A percentile compares a stretch with the other conserved stretches of the same genome.
phyloP scores from a whole-genome alignment of 1,284 basidiomycete genomes.

The Cryptococcus sp. region DNA sequence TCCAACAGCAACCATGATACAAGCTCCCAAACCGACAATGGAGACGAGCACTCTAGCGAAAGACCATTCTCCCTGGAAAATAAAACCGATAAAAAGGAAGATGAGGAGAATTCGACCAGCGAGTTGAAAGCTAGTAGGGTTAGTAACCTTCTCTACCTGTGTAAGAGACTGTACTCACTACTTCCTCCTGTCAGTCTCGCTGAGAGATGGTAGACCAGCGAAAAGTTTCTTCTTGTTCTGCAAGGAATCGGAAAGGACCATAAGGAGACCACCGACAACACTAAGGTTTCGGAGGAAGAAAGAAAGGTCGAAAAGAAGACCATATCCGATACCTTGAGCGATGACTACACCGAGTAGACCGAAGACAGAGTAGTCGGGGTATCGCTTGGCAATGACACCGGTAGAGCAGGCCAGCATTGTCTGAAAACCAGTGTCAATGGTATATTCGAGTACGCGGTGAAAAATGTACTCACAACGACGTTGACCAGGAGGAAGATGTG shows the following conservation, averaged over 20 bases:
- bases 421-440: constrained; percentile 49
- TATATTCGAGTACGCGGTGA: background rate
- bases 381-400: constrained; percentile 79
- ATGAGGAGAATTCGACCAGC: constrained; percentile 95
- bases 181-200: constrained; percentile 95
- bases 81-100: constrained; percentile 98
- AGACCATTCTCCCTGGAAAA: constrained; percentile 88
- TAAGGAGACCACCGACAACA: constrained; percentile 87
- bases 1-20: constrained; percentile 93
- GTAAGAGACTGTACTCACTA: constrained; percentile 61
- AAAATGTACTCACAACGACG: constrained; percentile 69
- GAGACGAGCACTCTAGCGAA: constrained; percentile 80
- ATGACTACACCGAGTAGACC: constrained; percentile 88
- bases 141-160: background rate
- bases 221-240: constrained; percentile 80
- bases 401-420: constrained; percentile 85
- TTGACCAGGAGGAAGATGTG: constrained; percentile 90
- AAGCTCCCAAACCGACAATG: constrained; percentile 82
- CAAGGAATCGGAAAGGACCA: constrained; percentile 97
- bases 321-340: constrained; percentile 88
- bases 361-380: constrained; percentile 82
- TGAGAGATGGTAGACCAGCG: constrained; percentile 83
- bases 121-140: constrained; percentile 73
- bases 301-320: constrained; percentile 93
- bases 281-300: constrained; percentile 97